Evolutionary conservation across 768 basidiomycete genomes (phyloP).

Genomic region (Psilocybe cubensis): DNA sequence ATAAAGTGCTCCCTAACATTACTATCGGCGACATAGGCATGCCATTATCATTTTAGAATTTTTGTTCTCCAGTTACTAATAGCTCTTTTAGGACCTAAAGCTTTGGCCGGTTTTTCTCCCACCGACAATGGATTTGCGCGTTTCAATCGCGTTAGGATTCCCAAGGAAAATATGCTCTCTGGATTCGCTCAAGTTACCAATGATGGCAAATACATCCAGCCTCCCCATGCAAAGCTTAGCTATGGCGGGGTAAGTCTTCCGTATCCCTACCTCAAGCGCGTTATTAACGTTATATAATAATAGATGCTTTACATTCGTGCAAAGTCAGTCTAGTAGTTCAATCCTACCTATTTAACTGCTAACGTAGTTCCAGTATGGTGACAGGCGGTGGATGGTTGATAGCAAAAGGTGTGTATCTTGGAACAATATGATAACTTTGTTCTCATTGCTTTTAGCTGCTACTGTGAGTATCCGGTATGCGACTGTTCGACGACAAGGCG

Average conservation of each 20-base stretch:
- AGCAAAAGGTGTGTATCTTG: slow-evolving; percentile 54
- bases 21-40: slow-evolving; percentile 71
- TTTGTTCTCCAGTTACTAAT: not conserved
- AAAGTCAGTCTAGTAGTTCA: slow-evolving; percentile 39
- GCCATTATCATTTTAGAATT: not conserved
- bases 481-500: slow-evolving; percentile 73
- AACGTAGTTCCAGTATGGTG: slow-evolving; percentile 55
- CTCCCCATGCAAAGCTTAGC: slow-evolving; percentile 74
- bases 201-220: slow-evolving; percentile 64
- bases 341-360: not conserved
- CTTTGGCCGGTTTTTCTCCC: slow-evolving; percentile 47
- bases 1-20: slow-evolving; percentile 62
- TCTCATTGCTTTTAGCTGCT: slow-evolving; percentile 38
- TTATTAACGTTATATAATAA: not conserved
- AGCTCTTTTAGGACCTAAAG: slow-evolving; percentile 56
- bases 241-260: slow-evolving; percentile 70
- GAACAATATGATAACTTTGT: not conserved
- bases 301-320: slow-evolving; percentile 80
- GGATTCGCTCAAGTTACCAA: slow-evolving; percentile 73
- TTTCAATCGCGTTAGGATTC: slow-evolving; percentile 68
- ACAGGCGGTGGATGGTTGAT: slow-evolving; percentile 61
- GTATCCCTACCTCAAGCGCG: too few species aligned
- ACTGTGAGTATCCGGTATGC: slow-evolving; percentile 74
- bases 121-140: slow-evolving; percentile 73
- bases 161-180: slow-evolving; percentile 73